A percentile compares a stretch with the other conserved stretches of the same genome.
Evolutionary conservation across 2,329 filamentous ascomycete genomes (phyloP).

Genomic region (Aspergillus sp.): DNA sequence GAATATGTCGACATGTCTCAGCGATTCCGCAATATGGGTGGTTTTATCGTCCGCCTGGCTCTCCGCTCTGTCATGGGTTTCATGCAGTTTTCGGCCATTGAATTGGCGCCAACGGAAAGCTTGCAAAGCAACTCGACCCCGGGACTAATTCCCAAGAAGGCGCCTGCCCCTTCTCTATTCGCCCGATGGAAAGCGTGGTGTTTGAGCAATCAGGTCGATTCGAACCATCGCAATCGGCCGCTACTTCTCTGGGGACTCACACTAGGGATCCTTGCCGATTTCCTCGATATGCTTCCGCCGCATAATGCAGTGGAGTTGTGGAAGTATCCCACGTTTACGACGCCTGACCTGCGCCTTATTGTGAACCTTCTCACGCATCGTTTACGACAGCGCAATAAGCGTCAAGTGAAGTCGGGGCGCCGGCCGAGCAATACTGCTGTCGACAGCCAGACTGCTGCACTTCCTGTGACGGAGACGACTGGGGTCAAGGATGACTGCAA

Average conservation of each 20-base stretch:
- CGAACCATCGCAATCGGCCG: constrained; percentile 40
- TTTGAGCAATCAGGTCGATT: constrained; percentile 26
- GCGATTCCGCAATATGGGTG: constrained; percentile 56
- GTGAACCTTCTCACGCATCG: constrained; percentile 60
- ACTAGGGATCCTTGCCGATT: constrained; percentile 64
- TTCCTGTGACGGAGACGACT: constrained; percentile 20
- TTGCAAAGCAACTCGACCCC: constrained; percentile 55
- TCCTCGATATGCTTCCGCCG: constrained; percentile 65
- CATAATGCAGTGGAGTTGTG: constrained; percentile 60
- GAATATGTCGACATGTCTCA: constrained; percentile 64
- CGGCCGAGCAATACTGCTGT: constrained; percentile 30
- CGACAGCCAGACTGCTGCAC: constrained; percentile 34
- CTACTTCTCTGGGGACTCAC: constrained; percentile 68
- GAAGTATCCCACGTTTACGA: constrained; percentile 67
- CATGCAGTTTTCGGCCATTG: constrained; percentile 67
- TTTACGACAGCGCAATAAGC: constrained; percentile 53
- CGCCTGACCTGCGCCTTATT: constrained; percentile 57
- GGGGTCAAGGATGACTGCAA: constrained; percentile 28
- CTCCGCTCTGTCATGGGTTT: constrained; percentile 58
- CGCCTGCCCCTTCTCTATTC: constrained; percentile 19
- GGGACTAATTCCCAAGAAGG: constrained; percentile 45
- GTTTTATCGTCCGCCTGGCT: constrained; percentile 53
- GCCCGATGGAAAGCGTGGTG: constrained; percentile 27
- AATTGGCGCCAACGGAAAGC: constrained; percentile 60
- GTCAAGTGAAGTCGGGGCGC: constrained; percentile 29